Percentiles rank a stretch among this genome's conserved stretches.
Evolutionary conservation across 164 flowering plant species (phyloP).

Genomic region (Vitis labrusca): DNA sequence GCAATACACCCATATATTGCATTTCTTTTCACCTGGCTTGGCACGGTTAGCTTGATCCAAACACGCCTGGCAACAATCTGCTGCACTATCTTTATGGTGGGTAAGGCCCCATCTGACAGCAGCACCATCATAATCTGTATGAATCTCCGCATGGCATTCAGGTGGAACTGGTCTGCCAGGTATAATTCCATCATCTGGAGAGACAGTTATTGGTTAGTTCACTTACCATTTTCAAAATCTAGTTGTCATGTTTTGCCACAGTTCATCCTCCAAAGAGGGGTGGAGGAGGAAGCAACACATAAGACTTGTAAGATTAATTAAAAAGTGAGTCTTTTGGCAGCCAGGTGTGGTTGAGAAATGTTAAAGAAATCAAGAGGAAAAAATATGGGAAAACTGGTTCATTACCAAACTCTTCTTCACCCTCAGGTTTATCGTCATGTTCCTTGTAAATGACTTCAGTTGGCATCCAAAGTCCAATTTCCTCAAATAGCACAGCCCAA

Average conservation of each 20-base stretch:
- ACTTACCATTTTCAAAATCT: too few species aligned
- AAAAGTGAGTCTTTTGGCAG: too few species aligned
- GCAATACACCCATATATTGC: constrained; percentile 98
- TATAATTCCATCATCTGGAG: constrained; percentile 60
- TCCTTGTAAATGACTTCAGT: constrained; percentile 50
- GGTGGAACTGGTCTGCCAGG: constrained; percentile 85
- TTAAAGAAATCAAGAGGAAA: not conserved
- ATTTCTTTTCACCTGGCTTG: constrained; percentile 72
- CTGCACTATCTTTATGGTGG: constrained; percentile 92
- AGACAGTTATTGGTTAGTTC: constrained; percentile 1
- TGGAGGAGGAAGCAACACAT: too few species aligned
- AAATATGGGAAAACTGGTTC: not conserved
- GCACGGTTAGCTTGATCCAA: constrained; percentile 88
- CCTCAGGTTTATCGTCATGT: constrained; percentile 72
- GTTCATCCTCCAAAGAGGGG: too few species aligned
- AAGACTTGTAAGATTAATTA: too few species aligned
- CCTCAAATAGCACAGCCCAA: constrained; percentile 67
- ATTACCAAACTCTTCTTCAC: constrained; percentile 70
- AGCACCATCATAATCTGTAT: constrained; percentile 87
- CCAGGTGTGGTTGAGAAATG: too few species aligned
- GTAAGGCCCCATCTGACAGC: constrained; percentile 99
- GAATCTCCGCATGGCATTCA: constrained; percentile 81
- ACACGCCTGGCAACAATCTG: constrained; percentile 98
- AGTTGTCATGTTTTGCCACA: too few species aligned
- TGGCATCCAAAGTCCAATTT: constrained; percentile 91